phyloP scores from a whole-genome alignment of 2,329 filamentous ascomycete genomes.

The Colletotrichum endophyticum region DNA sequence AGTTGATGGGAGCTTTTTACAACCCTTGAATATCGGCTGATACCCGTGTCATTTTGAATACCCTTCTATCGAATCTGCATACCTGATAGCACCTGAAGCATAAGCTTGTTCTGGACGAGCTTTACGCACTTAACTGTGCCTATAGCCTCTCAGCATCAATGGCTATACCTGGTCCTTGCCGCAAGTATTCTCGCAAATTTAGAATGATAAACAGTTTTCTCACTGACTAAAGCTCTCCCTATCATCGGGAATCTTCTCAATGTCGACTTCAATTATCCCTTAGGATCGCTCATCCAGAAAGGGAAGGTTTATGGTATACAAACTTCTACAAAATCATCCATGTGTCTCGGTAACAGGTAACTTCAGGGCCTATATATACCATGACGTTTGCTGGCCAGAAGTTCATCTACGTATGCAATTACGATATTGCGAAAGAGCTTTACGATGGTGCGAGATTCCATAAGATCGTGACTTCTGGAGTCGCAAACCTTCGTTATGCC shows the following conservation, averaged over 20 bases:
- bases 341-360: background rate
- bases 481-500: background rate
- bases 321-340: background rate
- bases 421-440: background rate
- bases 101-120: background rate
- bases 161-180: background rate
- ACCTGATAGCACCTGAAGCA: background rate
- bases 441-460: background rate
- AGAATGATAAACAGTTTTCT: accelerated
- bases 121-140: background rate
- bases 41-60: background rate
- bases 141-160: background rate
- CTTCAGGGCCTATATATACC: background rate
- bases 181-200: background rate
- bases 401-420: background rate
- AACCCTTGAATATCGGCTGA: background rate
- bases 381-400: background rate
- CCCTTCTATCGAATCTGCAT: background rate
- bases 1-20: accelerated
- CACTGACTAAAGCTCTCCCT: background rate
- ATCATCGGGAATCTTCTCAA: background rate
- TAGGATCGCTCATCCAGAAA: background rate
- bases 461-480: background rate
- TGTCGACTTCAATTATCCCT: background rate
- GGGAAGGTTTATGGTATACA: background rate